Base-by-base conservation (phyloP, 2,329 filamentous ascomycete species). In the Colletotrichum falcatum region DNA sequence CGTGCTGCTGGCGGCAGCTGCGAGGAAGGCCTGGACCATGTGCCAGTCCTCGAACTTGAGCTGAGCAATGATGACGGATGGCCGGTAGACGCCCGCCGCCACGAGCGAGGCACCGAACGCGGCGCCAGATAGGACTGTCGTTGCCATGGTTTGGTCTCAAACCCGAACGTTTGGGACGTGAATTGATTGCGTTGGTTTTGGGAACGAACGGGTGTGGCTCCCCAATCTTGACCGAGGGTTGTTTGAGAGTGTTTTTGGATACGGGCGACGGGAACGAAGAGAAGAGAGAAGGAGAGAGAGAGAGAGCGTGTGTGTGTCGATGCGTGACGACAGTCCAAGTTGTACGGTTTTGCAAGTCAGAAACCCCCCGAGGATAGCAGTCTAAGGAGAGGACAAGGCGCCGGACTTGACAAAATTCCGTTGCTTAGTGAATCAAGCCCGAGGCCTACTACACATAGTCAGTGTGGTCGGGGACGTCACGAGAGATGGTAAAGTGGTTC, bases 1-100 rank as follows among this genome's bases (percentile, higher is more conserved):
- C 88, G 87, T 86, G 79, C 88, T 91, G 74, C 83, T 85, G 33
- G 87, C 89, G 12, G 88, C 88, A 4, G 90, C 91, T 1, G 87
- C 84, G 5, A 92, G 79, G 74, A 92, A 92, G 12, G 85, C 84
- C 78, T 91, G 86, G 37, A 90, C 77, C 90, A 92, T 92, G 76
- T 90, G 89, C 79, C 87, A 91, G 76, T 90, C 86, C 58, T 85
- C 79, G 55, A 91, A 81, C 30, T 82, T 83, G 80, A 92, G 85
- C 80, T 92, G 91, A 11, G 83, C 80, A 66, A 88, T 78, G 74
- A 93, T 90, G 56, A 90, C 83, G 0, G 84, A 81, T 0, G 90
- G 90, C 46, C 86, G 81, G 75, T 87, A 87, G 66, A 92, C 88
- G 37, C 89, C 90, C 1, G 90, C 84, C 4, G 84, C 86, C 39